phyloP scores from a whole-genome alignment of 2,329 filamentous ascomycete genomes.

The Sclerotinia subarctica region DNA sequence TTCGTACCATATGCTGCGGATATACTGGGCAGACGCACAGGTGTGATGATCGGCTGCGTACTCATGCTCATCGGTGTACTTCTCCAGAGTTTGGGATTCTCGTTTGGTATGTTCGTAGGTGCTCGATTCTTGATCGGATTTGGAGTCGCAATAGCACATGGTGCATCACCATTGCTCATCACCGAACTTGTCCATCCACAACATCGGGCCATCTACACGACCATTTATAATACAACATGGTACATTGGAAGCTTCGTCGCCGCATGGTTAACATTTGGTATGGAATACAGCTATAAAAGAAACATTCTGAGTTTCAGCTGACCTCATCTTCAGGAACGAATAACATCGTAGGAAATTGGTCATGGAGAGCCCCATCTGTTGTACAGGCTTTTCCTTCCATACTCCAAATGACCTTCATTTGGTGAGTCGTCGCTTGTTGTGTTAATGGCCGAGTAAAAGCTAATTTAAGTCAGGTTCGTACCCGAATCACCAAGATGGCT shows the following conservation, averaged over 20 bases:
- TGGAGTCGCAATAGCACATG: conserved; percentile 37
- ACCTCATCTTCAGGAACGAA: conserved; percentile 39
- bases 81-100: conserved; percentile 42
- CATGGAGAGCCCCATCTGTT: conserved; percentile 39
- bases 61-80: conserved; percentile 47
- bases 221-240: conserved; percentile 47
- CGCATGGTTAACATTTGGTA: conserved; percentile 46
- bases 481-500: conserved; percentile 49
- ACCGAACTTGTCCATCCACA: conserved; percentile 49
- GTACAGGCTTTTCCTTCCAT: conserved; percentile 37
- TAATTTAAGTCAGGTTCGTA: conserved; percentile 33
- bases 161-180: conserved; percentile 40
- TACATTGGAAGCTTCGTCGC: conserved; percentile 46
- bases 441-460: neutral
- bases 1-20: conserved; percentile 49
- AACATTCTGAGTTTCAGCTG: conserved; percentile 1
- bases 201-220: conserved; percentile 48
- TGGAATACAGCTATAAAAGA: neutral
- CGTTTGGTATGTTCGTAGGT: conserved; percentile 45
- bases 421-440: conserved; percentile 22
- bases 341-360: conserved; percentile 36
- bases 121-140: conserved; percentile 42
- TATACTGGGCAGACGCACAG: conserved; percentile 45
- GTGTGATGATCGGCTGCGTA: conserved; percentile 46
- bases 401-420: conserved; percentile 34